Evolutionary conservation across 2,329 filamentous ascomycete genomes (phyloP), one percentile per base, ranked within the genome.

Genomic region (Chrysosporium keratinophilum): DNA sequence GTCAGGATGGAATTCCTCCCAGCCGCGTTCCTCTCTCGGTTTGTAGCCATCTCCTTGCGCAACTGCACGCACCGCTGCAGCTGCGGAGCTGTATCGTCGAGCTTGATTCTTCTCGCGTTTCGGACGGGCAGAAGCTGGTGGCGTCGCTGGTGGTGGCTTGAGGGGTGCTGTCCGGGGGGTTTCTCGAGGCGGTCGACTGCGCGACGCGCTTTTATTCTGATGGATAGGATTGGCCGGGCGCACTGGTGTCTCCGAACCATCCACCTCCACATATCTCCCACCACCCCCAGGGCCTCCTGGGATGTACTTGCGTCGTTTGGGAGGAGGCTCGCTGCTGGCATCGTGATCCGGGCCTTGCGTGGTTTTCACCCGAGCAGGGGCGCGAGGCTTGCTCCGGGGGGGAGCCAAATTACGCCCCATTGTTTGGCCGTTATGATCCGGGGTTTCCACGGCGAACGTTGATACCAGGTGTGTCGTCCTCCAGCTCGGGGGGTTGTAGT

Each of bases 1-100:
- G 63, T 96, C 88, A 0, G 88, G 89, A 69, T 98, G 93, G 60
- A 97, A 97, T 67, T 98, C 93, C 65, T 96, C 90, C 89, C 91
- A 98, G 50, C 88, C 88, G 58, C 91, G 83, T 73, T 98, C 93
- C 71, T 98, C 93, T 64, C 93, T 80, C 33, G 93, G 93, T 68
- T 98, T 98, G 72, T 97, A 97, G 49, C 91, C 90, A 74, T 97
- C 93, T 63, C 83, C 90, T 66, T 95, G 89, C 61, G 88, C 87
- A 56, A 93, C 85, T 5, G 88, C 89, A 49, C 90, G 88, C 20
- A 90, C 87, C 28, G 89, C 89, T 11, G 91, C 88, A n/a, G 85
- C 73, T 31, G 81, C 88, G 44, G 87, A 91, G 62, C 85, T 88
- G 70, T 87, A 94, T 60, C 87, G 80, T 62, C 77, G 76, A 48